These are phyloP conservation scores for Hanseniaspora thailandica DNA, from an alignment of 805 yeast species.

Conservation along the genomic window DNA sequence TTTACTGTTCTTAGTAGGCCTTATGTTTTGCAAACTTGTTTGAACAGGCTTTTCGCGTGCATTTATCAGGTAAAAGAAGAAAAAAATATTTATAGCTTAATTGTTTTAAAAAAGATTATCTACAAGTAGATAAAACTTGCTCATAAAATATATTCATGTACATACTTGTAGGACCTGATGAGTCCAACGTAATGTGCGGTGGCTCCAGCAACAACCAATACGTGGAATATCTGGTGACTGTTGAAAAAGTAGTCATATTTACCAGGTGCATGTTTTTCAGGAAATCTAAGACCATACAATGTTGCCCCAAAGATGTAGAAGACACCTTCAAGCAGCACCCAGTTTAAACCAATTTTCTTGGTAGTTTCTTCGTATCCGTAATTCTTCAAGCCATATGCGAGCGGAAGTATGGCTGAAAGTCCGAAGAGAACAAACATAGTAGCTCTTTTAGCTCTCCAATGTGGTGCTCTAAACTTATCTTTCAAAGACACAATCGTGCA, in stretches of 20 bases:
- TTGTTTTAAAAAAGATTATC: too few relatives aligned
- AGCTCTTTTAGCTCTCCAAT: slow-evolving; percentile 69
- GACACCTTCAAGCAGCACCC: slow-evolving; percentile 58
- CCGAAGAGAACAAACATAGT: slow-evolving; percentile 72
- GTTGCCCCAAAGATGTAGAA: slow-evolving; percentile 71
- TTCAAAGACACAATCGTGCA: slow-evolving; percentile 56
- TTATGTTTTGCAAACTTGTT: too few relatives aligned
- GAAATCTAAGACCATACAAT: slow-evolving; percentile 65
- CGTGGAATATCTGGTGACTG: slow-evolving; percentile 76
- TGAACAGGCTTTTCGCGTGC: too few relatives aligned
- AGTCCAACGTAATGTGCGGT: slow-evolving; percentile 59
- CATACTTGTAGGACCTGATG: slow-evolving; percentile 41
- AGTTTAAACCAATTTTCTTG: slow-evolving; percentile 43
- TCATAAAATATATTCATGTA: slow-evolving; percentile 28
- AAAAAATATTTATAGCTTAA: not conserved
- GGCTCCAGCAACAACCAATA: slow-evolving; percentile 67
- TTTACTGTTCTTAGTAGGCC: too few relatives aligned
- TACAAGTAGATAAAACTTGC: too few relatives aligned
- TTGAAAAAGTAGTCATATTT: slow-evolving; percentile 60
- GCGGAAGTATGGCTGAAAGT: slow-evolving; percentile 61
- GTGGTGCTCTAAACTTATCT: slow-evolving; percentile 54
- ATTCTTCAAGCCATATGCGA: slow-evolving; percentile 38
- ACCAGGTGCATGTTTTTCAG: slow-evolving; percentile 60
- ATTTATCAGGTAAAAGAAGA: too few relatives aligned
- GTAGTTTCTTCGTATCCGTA: slow-evolving; percentile 43